phyloP scores from a whole-genome alignment of 257 asterid genomes.

The Solanum megistacrolobum region DNA sequence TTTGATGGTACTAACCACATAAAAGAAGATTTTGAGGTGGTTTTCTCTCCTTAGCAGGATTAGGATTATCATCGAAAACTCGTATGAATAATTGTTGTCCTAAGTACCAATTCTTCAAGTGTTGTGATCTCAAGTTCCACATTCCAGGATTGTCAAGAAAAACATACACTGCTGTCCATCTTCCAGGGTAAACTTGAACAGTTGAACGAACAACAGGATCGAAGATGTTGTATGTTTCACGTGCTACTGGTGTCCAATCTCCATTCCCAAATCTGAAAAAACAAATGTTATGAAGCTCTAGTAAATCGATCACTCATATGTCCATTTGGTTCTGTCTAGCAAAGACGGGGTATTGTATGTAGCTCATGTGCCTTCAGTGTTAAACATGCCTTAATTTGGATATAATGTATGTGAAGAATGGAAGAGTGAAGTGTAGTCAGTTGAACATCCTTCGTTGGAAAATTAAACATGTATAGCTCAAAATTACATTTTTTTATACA shows the following conservation, averaged over 20 bases:
- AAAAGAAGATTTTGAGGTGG: slow-evolving; percentile 13
- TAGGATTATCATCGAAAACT: slow-evolving; percentile 10
- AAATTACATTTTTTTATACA: neutral
- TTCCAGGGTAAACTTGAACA: slow-evolving; percentile 15
- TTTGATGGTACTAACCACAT: slow-evolving; percentile 4
- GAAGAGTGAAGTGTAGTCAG: neutral
- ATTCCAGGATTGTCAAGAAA: slow-evolving; percentile 20
- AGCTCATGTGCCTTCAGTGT: neutral
- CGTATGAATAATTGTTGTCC: slow-evolving; percentile 13
- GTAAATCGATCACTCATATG: neutral
- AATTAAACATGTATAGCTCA: neutral
- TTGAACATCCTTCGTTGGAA: neutral
- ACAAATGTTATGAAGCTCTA: neutral
- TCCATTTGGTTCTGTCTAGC: neutral
- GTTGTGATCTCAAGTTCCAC: slow-evolving; percentile 24
- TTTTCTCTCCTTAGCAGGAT: slow-evolving; percentile 16
- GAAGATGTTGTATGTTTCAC: slow-evolving; percentile 19
- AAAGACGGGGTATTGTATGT: neutral
- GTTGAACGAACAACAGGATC: slow-evolving; percentile 36
- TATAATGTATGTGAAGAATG: neutral
- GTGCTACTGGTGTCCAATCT: slow-evolving; percentile 29
- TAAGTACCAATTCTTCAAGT: slow-evolving; percentile 12
- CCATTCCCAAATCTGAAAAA: slow-evolving; percentile 32
- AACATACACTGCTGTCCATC: slow-evolving; percentile 12
- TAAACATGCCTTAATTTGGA: neutral